These are phyloP conservation scores for Arabidopsis arenosa DNA, from an alignment of 345 rosid genomes.

Conservation along the genomic window DNA sequence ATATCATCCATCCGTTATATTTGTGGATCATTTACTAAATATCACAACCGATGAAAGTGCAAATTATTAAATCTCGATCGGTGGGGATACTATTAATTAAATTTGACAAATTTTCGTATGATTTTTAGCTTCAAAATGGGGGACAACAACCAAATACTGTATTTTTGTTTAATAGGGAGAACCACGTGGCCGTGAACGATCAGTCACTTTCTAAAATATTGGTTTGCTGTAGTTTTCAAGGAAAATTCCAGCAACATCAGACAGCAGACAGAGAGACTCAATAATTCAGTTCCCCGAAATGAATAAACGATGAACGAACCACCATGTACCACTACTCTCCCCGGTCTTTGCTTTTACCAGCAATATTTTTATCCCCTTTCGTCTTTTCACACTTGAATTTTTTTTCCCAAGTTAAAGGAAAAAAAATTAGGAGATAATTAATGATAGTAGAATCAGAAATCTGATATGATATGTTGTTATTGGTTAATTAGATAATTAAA, in stretches of 20 bases:
- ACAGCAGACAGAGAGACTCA: constrained; percentile 29
- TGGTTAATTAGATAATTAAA: constrained; percentile 5
- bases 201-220: constrained; percentile 33
- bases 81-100: neutral
- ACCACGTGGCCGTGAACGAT: constrained; percentile 40
- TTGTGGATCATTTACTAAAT: constrained; percentile 1
- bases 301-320: constrained; percentile 49
- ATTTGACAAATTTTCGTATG: neutral
- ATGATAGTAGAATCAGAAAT: too few species aligned
- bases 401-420: too few species aligned
- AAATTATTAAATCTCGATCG: constrained; percentile 1
- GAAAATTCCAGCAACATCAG: constrained; percentile 37
- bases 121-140: constrained; percentile 39
- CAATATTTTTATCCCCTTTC: neutral
- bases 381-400: neutral
- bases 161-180: neutral
- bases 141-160: neutral
- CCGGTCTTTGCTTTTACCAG: constrained; percentile 12
- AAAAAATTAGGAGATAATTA: too few species aligned
- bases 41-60: neutral
- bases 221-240: constrained; percentile 29
- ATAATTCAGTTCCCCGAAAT: constrained; percentile 42
- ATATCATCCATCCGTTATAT: neutral
- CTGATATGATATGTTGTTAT: too few species aligned
- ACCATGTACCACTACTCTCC: constrained; percentile 28